Percentiles rank a stretch among this genome's conserved stretches.
phyloP scores from a whole-genome alignment of 805 yeast species.

The Schizosaccharomyces octosporus region DNA sequence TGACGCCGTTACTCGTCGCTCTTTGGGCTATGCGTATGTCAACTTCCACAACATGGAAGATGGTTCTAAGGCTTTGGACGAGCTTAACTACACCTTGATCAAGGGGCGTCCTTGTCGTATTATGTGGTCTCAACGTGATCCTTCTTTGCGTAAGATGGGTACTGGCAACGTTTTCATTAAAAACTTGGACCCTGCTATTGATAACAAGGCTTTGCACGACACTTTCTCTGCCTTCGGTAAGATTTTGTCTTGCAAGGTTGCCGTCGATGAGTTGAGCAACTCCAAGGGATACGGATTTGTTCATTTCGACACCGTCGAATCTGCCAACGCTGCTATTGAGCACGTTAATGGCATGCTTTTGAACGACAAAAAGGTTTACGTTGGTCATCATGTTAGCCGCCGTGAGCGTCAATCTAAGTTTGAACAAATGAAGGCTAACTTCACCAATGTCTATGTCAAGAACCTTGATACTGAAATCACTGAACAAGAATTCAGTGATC shows the following conservation, averaged over 20 bases:
- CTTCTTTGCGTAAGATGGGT: conserved; percentile 80
- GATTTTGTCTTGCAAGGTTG: conserved; percentile 90
- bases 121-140: conserved; percentile 99
- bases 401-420: conserved; percentile 85
- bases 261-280: conserved; percentile 72
- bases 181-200: conserved; percentile 94
- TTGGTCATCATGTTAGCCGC: conserved; percentile 78
- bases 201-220: conserved; percentile 95
- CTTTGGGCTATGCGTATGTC: conserved; percentile 94
- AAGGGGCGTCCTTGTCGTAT: conserved; percentile 95
- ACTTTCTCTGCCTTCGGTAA: conserved; percentile 92
- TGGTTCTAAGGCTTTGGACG: conserved; percentile 84
- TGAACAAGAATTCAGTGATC: conserved; percentile 26
- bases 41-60: conserved; percentile 76
- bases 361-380: conserved; percentile 86
- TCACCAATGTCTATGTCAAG: conserved; percentile 88
- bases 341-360: conserved; percentile 94
- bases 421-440: conserved; percentile 73
- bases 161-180: conserved; percentile 92
- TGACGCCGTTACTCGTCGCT: conserved; percentile 88
- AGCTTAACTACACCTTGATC: conserved; percentile 77
- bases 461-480: conserved; percentile 52
- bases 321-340: conserved; percentile 85
- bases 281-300: conserved; percentile 95
- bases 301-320: conserved; percentile 78